Conservation (phyloP, 2,329 filamentous ascomycete species). For the Epichloe sibirici region DNA sequence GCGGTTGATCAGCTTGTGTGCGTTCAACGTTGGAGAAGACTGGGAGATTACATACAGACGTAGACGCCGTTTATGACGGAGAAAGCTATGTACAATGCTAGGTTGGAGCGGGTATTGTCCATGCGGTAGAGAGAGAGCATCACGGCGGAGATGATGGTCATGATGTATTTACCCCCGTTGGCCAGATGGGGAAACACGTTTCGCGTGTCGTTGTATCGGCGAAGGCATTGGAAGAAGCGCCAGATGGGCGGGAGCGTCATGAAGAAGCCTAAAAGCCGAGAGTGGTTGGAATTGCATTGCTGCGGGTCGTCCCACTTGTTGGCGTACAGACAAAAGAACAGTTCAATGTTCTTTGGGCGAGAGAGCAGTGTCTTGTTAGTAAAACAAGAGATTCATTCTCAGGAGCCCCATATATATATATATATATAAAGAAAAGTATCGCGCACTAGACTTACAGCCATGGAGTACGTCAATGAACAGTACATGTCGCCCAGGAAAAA, state of each 20-base stretch:
- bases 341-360: conserved; percentile 57
- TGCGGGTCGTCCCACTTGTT: conserved; percentile 58
- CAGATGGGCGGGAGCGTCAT: conserved; percentile 73
- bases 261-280: conserved; percentile 76
- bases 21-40: too few species aligned
- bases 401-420: too few species aligned
- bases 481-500: conserved; percentile 98
- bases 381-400: too few species aligned
- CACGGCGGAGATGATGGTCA: conserved; percentile 69
- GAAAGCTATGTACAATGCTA: conserved; percentile 68
- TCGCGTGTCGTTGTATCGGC: conserved; percentile 75
- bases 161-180: conserved; percentile 84
- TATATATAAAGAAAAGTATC: not conserved
- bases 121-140: conserved; percentile 77
- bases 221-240: conserved; percentile 81
- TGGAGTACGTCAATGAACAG: conserved; percentile 84
- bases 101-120: conserved; percentile 37
- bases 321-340: conserved; percentile 94
- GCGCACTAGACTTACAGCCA: conserved; percentile 50
- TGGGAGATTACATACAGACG: conserved; percentile 37
- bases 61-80: conserved; percentile 76
- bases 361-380: not conserved
- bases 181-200: conserved; percentile 86
- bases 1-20: not conserved
- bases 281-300: conserved; percentile 77